These are phyloP conservation scores for Leptographium flavum DNA, from an alignment of 2,329 filamentous ascomycete genomes.

Conservation along the genomic window DNA sequence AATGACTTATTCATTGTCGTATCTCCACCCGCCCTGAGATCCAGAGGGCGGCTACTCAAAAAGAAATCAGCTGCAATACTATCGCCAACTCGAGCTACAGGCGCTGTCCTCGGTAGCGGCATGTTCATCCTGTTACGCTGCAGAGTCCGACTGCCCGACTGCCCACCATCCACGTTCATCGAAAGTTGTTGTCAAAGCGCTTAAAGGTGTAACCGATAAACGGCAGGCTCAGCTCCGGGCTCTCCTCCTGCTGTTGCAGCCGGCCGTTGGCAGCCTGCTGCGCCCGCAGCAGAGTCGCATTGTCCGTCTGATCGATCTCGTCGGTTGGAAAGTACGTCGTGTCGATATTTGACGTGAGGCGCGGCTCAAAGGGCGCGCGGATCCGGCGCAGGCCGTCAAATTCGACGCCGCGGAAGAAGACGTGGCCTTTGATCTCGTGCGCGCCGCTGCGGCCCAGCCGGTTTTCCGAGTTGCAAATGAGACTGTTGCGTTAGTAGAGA, in stretches of 20 bases:
- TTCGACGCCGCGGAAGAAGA: slow-evolving; percentile 93
- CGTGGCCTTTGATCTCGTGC: slow-evolving; percentile 82
- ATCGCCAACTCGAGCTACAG: background rate
- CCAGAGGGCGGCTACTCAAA: no score
- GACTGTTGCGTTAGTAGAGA: slow-evolving; percentile 36
- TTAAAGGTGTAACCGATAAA: slow-evolving; percentile 98
- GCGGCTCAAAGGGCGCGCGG: slow-evolving; percentile 89
- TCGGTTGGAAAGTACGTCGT: slow-evolving; percentile 98
- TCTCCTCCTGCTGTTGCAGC: slow-evolving; percentile 47
- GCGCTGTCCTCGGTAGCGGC: background rate
- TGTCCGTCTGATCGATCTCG: slow-evolving; percentile 94
- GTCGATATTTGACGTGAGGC: slow-evolving; percentile 83
- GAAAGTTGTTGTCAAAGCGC: slow-evolving; percentile 69
- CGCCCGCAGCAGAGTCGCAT: slow-evolving; percentile 71
- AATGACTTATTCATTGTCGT: no score
- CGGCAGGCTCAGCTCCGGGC: slow-evolving; percentile 87
- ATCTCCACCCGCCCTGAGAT: no score
- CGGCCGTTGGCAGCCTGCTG: slow-evolving; percentile 57
- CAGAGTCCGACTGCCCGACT: background rate
- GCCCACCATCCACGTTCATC: slow-evolving; percentile 19
- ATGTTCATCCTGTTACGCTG: no score
- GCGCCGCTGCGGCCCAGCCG: slow-evolving; percentile 78
- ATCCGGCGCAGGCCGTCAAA: slow-evolving; percentile 89
- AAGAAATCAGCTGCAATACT: no score
- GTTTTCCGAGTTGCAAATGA: slow-evolving; percentile 88